A percentile compares a stretch with the other conserved stretches of the same genome.
phyloP scores from a whole-genome alignment of 2,329 filamentous ascomycete genomes.

The Scedosporium apiospermum region DNA sequence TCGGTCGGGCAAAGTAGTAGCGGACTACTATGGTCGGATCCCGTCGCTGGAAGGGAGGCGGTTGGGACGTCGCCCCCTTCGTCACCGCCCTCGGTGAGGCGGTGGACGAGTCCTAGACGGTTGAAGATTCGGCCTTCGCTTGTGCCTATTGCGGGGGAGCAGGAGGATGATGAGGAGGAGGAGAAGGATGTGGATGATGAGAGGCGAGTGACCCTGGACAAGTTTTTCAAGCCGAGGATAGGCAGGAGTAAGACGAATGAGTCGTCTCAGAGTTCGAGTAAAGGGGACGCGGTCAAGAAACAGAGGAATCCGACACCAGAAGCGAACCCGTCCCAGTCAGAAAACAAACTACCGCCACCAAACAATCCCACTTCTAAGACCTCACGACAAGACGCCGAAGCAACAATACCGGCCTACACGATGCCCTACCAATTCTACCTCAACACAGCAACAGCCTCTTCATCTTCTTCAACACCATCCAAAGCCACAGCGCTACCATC shows the following conservation, averaged over 20 bases:
- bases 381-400: not conserved
- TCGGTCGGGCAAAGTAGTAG: not conserved
- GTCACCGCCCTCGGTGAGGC: constrained; percentile 3
- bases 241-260: not conserved
- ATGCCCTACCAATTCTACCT: constrained; percentile 6
- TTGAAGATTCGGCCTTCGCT: constrained; percentile 10
- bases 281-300: not conserved
- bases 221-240: not conserved
- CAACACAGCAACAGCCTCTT: not conserved
- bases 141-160: constrained; percentile 1
- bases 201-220: not conserved
- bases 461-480: not conserved
- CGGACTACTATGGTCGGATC: not conserved
- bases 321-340: not conserved
- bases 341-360: not conserved
- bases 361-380: not conserved
- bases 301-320: not conserved
- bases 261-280: too few species aligned
- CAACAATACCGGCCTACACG: not conserved
- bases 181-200: not conserved
- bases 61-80: constrained; percentile 1
- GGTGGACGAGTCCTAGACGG: constrained; percentile 10
- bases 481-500: not conserved
- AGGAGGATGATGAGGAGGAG: not conserved
- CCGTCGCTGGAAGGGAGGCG: not conserved